phyloP scores from a whole-genome alignment of 345 rosid genomes.

The Triadica sebifera region DNA sequence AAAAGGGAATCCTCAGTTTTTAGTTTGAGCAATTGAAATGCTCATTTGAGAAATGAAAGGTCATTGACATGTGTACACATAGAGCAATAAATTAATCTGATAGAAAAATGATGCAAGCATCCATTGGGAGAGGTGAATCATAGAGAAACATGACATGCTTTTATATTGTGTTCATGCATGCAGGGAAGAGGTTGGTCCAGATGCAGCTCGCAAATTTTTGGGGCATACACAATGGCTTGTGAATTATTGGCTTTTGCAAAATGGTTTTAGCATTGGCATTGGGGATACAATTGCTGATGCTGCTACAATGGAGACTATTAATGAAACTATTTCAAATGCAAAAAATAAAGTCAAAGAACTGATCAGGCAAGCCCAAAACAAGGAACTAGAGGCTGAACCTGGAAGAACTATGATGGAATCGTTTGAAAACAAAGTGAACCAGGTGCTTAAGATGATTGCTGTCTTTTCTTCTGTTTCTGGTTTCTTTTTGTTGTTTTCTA shows the following conservation, averaged over 20 bases:
- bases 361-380: slow-evolving; percentile 62
- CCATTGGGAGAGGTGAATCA: background rate
- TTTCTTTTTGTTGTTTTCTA: slow-evolving; percentile 1
- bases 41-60: background rate
- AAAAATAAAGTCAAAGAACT: slow-evolving; percentile 81
- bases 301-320: slow-evolving; percentile 84
- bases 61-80: background rate
- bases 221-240: slow-evolving; percentile 99
- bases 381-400: slow-evolving; percentile 86
- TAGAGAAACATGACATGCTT: background rate
- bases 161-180: background rate
- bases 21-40: background rate
- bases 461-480: background rate
- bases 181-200: slow-evolving; percentile 99
- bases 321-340: slow-evolving; percentile 78
- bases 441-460: slow-evolving; percentile 40
- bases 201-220: slow-evolving; percentile 97
- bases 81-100: background rate
- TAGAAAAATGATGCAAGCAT: background rate
- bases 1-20: background rate
- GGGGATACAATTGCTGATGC: slow-evolving; percentile 99
- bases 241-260: slow-evolving; percentile 95
- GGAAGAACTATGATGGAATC: slow-evolving; percentile 96
- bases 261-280: slow-evolving; percentile 93
- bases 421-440: slow-evolving; percentile 94